A percentile compares a stretch with the other conserved stretches of the same genome.
Evolutionary conservation across 768 basidiomycete species (phyloP).

Genomic region (Melanogaster broomeanus): DNA sequence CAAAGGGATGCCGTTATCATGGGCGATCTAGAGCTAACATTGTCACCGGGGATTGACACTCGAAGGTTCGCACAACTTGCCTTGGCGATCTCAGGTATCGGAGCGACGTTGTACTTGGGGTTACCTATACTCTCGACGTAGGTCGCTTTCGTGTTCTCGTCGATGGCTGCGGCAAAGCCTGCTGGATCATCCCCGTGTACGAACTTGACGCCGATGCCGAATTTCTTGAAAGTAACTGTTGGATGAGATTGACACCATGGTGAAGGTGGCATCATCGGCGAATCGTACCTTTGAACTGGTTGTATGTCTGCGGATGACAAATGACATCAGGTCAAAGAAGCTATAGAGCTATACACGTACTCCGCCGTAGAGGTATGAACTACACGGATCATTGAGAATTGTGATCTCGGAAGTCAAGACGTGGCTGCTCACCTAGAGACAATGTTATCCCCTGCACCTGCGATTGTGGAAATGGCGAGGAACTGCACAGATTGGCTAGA

Average conservation of each 20-base stretch:
- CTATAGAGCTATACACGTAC: slow-evolving; percentile 34
- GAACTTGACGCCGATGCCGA: slow-evolving; percentile 56
- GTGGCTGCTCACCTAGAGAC: slow-evolving; percentile 48
- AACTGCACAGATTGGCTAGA: slow-evolving; percentile 68
- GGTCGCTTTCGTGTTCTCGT: slow-evolving; percentile 59
- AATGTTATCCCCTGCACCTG: slow-evolving; percentile 62
- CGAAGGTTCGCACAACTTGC: slow-evolving; percentile 18
- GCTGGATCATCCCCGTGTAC: slow-evolving; percentile 48
- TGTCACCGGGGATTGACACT: not conserved
- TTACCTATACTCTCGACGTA: slow-evolving; percentile 66
- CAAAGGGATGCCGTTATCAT: slow-evolving; percentile 58
- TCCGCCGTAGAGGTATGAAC: slow-evolving; percentile 60
- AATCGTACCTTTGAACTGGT: slow-evolving; percentile 57
- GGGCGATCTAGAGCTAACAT: slow-evolving; percentile 47
- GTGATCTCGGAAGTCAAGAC: not conserved
- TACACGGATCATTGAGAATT: slow-evolving; percentile 14
- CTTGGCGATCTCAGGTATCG: slow-evolving; percentile 59
- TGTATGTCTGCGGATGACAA: slow-evolving; percentile 48
- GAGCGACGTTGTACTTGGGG: slow-evolving; percentile 56
- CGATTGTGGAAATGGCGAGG: slow-evolving; percentile 55
- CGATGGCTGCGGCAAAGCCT: slow-evolving; percentile 53
- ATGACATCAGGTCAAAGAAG: not conserved
- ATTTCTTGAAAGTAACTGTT: slow-evolving; percentile 55
- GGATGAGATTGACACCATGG: not conserved
- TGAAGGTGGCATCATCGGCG: not conserved